Percentiles rank a stretch among this genome's conserved stretches.
These are phyloP conservation scores for Entomortierella chlamydospora DNA, from an alignment of 192 early-diverging fungal species.

Conservation along the genomic window DNA sequence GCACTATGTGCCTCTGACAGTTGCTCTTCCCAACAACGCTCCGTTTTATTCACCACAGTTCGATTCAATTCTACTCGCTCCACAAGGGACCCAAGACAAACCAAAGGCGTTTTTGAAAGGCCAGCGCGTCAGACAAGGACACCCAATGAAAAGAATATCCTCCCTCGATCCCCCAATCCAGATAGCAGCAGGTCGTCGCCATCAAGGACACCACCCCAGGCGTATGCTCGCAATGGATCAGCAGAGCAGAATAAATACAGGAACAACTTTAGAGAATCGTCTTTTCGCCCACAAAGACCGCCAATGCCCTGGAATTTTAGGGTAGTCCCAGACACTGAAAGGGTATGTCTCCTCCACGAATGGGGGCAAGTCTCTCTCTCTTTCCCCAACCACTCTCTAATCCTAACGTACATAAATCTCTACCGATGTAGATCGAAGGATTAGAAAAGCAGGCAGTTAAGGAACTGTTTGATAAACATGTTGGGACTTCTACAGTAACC, in stretches of 20 bases:
- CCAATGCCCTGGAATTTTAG: constrained; percentile 13
- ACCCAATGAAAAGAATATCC: neutral
- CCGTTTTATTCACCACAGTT: neutral
- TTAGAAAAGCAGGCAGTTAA: constrained; percentile 20
- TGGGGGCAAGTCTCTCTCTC: too few species aligned
- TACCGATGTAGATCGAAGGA: constrained; percentile 38
- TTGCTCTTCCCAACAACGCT: neutral
- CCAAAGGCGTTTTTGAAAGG: neutral
- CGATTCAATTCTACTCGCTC: neutral
- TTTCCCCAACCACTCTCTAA: too few species aligned
- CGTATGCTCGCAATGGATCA: neutral
- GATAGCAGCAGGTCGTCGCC: neutral
- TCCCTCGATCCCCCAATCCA: too few species aligned
- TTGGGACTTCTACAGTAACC: neutral
- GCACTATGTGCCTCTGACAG: neutral
- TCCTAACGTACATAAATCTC: too few species aligned
- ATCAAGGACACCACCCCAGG: neutral
- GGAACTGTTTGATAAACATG: constrained; percentile 2
- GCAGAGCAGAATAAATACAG: neutral
- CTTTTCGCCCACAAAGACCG: too few species aligned
- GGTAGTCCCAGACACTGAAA: constrained; percentile 24
- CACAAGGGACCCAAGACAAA: neutral
- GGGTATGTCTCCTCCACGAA: constrained; percentile 17
- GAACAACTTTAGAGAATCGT: neutral
- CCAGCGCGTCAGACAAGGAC: neutral